Conservation (phyloP, 208 protist genomes). For the Phytomonas francai region DNA sequence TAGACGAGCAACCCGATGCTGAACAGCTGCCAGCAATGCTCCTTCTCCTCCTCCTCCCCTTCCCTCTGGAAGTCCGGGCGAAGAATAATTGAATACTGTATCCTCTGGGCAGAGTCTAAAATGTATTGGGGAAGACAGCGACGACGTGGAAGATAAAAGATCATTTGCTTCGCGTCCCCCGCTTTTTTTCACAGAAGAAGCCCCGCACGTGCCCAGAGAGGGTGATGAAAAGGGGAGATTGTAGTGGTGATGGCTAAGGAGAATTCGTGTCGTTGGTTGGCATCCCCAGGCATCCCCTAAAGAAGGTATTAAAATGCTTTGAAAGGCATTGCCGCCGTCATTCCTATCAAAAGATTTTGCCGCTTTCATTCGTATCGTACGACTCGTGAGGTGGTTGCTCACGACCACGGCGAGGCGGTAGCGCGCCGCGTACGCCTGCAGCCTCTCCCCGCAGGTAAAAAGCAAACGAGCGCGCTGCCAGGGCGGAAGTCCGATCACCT, state of each 20-base stretch:
- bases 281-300: slow-evolving; percentile 69
- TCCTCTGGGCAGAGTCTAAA: slow-evolving; percentile 19
- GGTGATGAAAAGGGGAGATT: slow-evolving; percentile 10
- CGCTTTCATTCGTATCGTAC: background rate
- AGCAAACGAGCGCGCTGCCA: slow-evolving; percentile 53
- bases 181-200: background rate
- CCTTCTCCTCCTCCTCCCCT: background rate
- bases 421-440: slow-evolving; percentile 37
- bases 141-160: too few relatives aligned
- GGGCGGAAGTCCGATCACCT: slow-evolving; percentile 1
- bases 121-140: background rate
- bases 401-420: slow-evolving; percentile 53
- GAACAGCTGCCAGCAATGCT: slow-evolving; percentile 9
- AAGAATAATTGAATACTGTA: slow-evolving; percentile 9
- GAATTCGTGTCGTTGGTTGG: slow-evolving; percentile 36
- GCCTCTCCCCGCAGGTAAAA: slow-evolving; percentile 39
- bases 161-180: too few relatives aligned
- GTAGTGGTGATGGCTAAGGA: slow-evolving; percentile 69
- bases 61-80: too few relatives aligned
- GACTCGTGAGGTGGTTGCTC: slow-evolving; percentile 79
- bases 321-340: background rate
- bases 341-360: background rate
- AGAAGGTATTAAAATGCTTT: slow-evolving; percentile 45
- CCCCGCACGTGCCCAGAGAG: background rate
- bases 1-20: slow-evolving; percentile 70